phyloP scores from a whole-genome alignment of 1,284 basidiomycete genomes.

The Dichomitus squalens region DNA sequence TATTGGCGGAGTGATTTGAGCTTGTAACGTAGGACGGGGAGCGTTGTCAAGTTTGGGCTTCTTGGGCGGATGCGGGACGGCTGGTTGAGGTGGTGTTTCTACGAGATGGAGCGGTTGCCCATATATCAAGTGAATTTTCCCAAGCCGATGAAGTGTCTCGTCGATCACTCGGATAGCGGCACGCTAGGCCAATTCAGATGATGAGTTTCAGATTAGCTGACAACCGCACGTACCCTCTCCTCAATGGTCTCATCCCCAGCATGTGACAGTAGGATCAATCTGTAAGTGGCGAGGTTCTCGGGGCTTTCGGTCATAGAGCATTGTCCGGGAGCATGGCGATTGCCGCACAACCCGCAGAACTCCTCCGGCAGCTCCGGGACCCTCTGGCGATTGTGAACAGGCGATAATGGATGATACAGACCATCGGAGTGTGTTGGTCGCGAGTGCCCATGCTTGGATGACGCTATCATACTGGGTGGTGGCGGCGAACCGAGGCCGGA shows the following conservation, averaged over 20 bases:
- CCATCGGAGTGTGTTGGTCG: constrained; percentile 4
- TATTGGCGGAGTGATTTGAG: neutral
- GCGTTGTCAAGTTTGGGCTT: constrained; percentile 13
- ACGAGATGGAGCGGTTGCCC: constrained; percentile 65
- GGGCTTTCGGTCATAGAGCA: constrained; percentile 70
- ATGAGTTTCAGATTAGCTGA: constrained; percentile 4
- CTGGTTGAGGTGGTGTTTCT: constrained; percentile 28
- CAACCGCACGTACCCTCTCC: constrained; percentile 50
- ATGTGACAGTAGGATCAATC: constrained; percentile 63
- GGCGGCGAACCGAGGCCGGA: constrained; percentile 2
- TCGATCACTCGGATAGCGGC: constrained; percentile 70
- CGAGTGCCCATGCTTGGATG: neutral
- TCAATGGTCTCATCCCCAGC: constrained; percentile 65
- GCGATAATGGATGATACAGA: constrained; percentile 14
- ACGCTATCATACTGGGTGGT: neutral
- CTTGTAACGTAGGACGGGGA: neutral
- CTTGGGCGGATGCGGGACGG: constrained; percentile 7
- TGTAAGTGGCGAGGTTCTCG: constrained; percentile 66
- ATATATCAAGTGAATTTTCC: constrained; percentile 53
- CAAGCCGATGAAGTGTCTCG: constrained; percentile 54
- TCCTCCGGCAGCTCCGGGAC: constrained; percentile 22
- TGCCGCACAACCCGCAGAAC: constrained; percentile 64
- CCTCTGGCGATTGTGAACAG: constrained; percentile 19
- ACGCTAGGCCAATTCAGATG: constrained; percentile 40
- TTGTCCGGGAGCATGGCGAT: constrained; percentile 45